Percentiles rank a stretch among this genome's conserved stretches.
Evolutionary conservation across 1,284 basidiomycete genomes (phyloP).

Genomic region (Sanghuangporus weigelae): DNA sequence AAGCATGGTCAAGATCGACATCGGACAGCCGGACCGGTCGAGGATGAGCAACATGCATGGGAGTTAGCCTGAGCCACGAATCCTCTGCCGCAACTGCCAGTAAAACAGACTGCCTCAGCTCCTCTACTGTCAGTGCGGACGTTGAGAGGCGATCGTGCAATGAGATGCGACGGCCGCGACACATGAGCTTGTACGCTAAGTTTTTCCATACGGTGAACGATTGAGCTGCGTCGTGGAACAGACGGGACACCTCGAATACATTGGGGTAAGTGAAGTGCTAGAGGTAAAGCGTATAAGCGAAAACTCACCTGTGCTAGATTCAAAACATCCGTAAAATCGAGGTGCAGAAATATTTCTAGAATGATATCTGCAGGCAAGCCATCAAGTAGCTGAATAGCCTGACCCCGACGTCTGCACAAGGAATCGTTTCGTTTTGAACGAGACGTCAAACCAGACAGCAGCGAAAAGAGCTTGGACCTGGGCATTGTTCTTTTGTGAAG

Average conservation of each 20-base stretch:
- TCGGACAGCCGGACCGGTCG: conserved; percentile 6
- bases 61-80: conserved; percentile 10
- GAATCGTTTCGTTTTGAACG: not conserved
- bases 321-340: conserved; percentile 13
- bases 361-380: conserved; percentile 10
- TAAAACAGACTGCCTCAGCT: conserved; percentile 14
- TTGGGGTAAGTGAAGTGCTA: not conserved
- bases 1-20: conserved; percentile 17
- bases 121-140: conserved; percentile 3
- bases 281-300: not conserved
- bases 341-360: conserved; percentile 10
- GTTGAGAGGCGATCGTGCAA: conserved; percentile 13
- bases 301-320: conserved; percentile 11
- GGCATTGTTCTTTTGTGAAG: not conserved
- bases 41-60: conserved; percentile 1
- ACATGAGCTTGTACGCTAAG: conserved; percentile 16
- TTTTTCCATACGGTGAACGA: conserved; percentile 12
- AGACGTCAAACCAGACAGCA: not conserved
- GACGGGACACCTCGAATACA: conserved; percentile 6
- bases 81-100: conserved; percentile 11
- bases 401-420: not conserved
- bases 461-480: not conserved
- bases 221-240: conserved; percentile 10
- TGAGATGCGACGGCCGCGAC: conserved; percentile 13
- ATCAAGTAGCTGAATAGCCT: not conserved